Evolutionary conservation across 768 basidiomycete species (phyloP), one percentile per base, ranked within the genome.

Genomic region (Mycena filopes): DNA sequence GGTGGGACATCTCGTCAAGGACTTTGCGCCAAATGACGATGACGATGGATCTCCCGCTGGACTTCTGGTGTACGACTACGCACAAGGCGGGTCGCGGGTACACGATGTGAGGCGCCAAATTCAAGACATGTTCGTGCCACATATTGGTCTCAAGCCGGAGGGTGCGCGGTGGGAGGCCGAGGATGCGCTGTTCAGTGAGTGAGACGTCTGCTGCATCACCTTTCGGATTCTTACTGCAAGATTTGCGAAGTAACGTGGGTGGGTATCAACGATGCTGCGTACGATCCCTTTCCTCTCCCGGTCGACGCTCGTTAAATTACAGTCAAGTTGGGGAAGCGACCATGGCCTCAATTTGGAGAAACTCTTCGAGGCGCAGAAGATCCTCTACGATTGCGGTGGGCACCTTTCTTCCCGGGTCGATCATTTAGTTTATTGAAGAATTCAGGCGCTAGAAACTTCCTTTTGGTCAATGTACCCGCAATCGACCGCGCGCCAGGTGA

Each of bases 211-310:
- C 20, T 12, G 7, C 16, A 4, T 25, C n/a, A n/a, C n/a, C n/a
- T n/a, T n/a, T n/a, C n/a, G n/a, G n/a, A n/a, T 31, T 12, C 16
- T 31, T 25, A 45, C 26, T 26, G 13, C 5, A n/a, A n/a, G n/a
- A 31, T 42, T 54, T 16, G 46, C 20, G 47, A 55, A 84, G 83
- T 81, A 10, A 82, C 79, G 3, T 84, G 82, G 82, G 74, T 84
- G 25, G 83, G 83, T 4, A 84, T 85, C 49, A 85, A 85, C 59
- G 83, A 84, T 69, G 73, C 75, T 71, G 78, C 73, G 79, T 80
- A 65, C 43, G 75, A 48, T 38, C 2, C 51, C 46, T 54, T 50
- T 58, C 36, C 46, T 38, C 51, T 28, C 13, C 15, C 18, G 31
- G 51, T 20, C 1, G 8, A 8, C 12, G 25, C 28, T 25, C 31